Evolutionary conservation across 306 rosid species (phyloP), one percentile per base, ranked within the genome.

Genomic region (Fagus sylvatica): DNA sequence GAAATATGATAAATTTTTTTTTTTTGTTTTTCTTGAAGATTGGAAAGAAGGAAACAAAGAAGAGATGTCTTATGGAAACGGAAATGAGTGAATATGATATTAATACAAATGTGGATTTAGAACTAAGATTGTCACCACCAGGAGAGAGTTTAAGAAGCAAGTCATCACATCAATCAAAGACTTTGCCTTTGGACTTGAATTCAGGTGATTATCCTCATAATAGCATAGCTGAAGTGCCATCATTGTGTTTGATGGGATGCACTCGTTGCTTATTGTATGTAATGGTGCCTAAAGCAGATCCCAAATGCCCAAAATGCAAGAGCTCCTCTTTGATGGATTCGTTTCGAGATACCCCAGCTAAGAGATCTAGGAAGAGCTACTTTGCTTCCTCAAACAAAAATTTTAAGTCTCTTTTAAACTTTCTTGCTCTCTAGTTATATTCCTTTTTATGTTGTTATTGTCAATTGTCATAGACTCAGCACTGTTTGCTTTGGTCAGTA

Each of bases 261-360:
- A 3, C 48, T 15, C 0, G 1, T 48, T 85, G 89, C 74, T 49
- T n/a, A 5, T 32, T 74, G 1, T 76, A 81, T 60, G 80, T 84
- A 61, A 61, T 88, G 86, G 82, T 67, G 36, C 36, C 79, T 5
- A 13, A 77, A 54, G 16, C 13, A 16, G 7, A 79, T 3, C 79
- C 80, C 6, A 67, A 53, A 69, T 88, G 89, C 37, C 84, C 83
- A 4, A 60, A 10, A 1, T 85, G 89, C 72, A 40, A 53, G 12
- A 83, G 34, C 49, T 22, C 28, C 28, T 1, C 4, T 1, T 19
- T 85, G 42, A 5, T 73, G 22, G 75, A 78, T 10, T 19, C 28
- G 4, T 76, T 83, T 48, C 19, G 69, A 42, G 51, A 22, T 6
- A 73, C 43, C 13, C 8, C 30, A 17, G 33, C 11, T 2, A 72